These are phyloP conservation scores for Aleurites moluccanus DNA, from an alignment of 441 rosid genomes.

Conservation along the genomic window DNA sequence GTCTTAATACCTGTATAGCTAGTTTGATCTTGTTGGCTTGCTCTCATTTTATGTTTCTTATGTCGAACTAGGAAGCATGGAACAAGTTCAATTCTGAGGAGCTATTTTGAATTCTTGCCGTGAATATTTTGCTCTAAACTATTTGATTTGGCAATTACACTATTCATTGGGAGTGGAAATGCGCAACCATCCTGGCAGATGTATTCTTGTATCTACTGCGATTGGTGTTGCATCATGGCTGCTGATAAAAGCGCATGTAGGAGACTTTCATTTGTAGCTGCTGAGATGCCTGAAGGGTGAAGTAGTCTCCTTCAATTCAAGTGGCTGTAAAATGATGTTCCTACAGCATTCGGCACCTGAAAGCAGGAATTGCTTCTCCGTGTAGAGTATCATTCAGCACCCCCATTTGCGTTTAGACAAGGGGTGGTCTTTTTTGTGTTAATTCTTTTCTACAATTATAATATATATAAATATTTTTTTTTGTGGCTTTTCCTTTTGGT, in stretches of 20 bases:
- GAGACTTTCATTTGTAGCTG: too few species aligned
- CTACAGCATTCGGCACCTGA: constrained; percentile 4
- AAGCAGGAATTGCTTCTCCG: constrained; percentile 24
- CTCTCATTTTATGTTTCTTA: constrained; percentile 10
- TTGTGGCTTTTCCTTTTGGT: constrained; percentile 13
- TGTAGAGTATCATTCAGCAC: constrained; percentile 29
- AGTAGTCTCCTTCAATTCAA: constrained; percentile 10
- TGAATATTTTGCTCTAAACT: constrained; percentile 16
- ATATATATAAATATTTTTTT: too few species aligned
- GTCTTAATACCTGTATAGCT: neutral
- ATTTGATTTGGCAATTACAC: constrained; percentile 15
- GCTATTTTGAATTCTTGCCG: constrained; percentile 51
- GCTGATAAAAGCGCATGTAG: constrained; percentile 18
- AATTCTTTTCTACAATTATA: constrained; percentile 32
- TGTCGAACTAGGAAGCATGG: constrained; percentile 74
- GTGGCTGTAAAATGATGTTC: constrained; percentile 32
- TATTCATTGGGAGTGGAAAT: constrained; percentile 26
- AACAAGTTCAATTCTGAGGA: constrained; percentile 87
- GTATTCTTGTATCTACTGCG: constrained; percentile 17
- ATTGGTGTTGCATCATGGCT: constrained; percentile 7
- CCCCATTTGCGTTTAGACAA: constrained; percentile 24
- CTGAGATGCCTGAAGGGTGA: too few species aligned
- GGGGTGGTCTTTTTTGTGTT: constrained; percentile 27
- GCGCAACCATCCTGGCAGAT: constrained; percentile 11
- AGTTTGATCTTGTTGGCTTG: neutral